Evolutionary conservation across 345 rosid species (phyloP).

Genomic region (Microcos paniculata): DNA sequence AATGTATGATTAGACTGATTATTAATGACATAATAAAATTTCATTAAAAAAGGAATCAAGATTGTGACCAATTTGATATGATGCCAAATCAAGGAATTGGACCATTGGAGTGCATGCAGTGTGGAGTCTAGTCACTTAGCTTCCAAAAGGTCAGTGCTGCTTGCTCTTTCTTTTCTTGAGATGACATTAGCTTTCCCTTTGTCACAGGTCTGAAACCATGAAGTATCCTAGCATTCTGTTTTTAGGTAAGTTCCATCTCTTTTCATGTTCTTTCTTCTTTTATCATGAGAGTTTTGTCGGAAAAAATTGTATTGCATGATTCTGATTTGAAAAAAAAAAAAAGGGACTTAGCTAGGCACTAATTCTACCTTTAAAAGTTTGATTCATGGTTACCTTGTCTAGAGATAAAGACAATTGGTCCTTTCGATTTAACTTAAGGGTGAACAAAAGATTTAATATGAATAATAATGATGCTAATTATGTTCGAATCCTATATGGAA

Average conservation of each 20-base stretch:
- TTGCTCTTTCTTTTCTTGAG: conserved; percentile 4
- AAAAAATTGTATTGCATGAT: neutral
- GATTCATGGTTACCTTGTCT: neutral
- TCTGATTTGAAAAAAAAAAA: neutral
- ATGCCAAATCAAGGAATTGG: neutral
- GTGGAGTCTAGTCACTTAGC: conserved; percentile 2
- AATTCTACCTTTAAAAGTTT: neutral
- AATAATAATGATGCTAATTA: too few species aligned
- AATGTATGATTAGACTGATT: neutral
- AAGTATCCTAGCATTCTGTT: neutral
- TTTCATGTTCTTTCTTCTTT: neutral
- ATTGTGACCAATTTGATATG: neutral
- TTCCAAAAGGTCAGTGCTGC: neutral
- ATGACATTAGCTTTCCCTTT: neutral
- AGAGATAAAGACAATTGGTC: neutral
- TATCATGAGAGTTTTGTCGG: neutral
- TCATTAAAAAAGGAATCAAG: neutral
- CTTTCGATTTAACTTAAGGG: too few species aligned
- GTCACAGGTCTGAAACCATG: neutral
- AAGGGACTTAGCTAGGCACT: neutral
- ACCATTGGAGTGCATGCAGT: too few species aligned
- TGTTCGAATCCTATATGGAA: too few species aligned
- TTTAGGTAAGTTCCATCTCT: neutral
- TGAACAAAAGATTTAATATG: too few species aligned
- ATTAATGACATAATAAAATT: conserved; percentile 9